These are phyloP conservation scores for Nannochloropsis salina DNA, from an alignment of 108 stramenopile genomes.

Conservation along the genomic window DNA sequence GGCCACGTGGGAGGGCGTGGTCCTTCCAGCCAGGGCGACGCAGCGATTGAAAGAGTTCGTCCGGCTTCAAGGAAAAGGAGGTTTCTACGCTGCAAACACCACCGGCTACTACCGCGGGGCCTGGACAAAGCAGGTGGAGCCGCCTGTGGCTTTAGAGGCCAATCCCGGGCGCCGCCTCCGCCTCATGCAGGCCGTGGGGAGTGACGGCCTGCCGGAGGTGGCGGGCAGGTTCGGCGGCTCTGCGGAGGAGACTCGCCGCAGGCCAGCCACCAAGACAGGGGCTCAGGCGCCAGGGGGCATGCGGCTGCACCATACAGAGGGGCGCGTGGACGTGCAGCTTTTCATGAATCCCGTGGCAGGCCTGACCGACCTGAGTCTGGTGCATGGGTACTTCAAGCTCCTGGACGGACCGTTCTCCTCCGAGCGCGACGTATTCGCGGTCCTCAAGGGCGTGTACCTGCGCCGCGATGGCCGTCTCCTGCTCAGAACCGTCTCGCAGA, in stretches of 20 bases:
- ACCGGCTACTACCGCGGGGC: background rate
- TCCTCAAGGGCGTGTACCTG: background rate
- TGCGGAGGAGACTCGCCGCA: background rate
- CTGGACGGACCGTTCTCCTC: background rate
- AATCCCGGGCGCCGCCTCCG: background rate
- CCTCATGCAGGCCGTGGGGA: background rate
- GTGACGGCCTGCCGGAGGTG: background rate
- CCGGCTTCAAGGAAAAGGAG: background rate
- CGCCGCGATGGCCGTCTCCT: background rate
- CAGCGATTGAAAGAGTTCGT: constrained; percentile 11
- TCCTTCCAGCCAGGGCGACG: background rate
- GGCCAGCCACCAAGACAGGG: background rate
- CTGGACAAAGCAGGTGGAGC: background rate
- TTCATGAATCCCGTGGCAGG: constrained; percentile 1
- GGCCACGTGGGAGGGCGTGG: background rate
- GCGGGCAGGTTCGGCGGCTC: background rate
- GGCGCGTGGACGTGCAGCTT: constrained; percentile 15
- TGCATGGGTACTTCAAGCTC: background rate
- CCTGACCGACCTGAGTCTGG: background rate
- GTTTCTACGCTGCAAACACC: background rate
- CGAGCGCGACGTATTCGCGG: background rate
- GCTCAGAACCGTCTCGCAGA: background rate
- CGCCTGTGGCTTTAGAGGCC: background rate
- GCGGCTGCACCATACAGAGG: background rate
- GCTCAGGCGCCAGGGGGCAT: background rate